Percentiles rank a stretch among this genome's conserved stretches.
Conservation (phyloP, 2,329 filamentous ascomycete species). For the Paradendryphiella salina region DNA sequence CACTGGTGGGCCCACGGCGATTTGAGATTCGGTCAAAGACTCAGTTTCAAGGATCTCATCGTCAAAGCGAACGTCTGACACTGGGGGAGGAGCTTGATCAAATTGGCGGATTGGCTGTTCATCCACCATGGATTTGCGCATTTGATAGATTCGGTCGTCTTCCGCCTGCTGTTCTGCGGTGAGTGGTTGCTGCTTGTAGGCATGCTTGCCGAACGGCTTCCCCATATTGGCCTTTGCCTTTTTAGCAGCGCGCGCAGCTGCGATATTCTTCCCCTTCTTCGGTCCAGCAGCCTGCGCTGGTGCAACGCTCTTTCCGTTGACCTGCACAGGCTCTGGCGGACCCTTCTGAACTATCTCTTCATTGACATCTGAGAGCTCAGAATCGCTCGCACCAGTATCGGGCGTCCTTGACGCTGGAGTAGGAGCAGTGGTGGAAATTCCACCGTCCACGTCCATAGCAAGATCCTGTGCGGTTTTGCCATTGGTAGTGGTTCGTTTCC, state of each 20-base stretch:
- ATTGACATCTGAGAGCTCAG: slow-evolving; percentile 45
- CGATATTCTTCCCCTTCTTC: slow-evolving; percentile 37
- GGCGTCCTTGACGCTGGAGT: slow-evolving; percentile 36
- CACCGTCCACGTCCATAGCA: slow-evolving; percentile 29
- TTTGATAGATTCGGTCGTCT: slow-evolving; percentile 29
- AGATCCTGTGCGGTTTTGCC: slow-evolving; percentile 19
- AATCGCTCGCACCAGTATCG: slow-evolving; percentile 38
- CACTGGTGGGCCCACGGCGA: slow-evolving; percentile 42
- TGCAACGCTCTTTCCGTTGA: slow-evolving; percentile 29
- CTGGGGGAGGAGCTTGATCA: slow-evolving; percentile 23
- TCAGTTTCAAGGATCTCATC: slow-evolving; percentile 45
- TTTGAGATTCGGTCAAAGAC: slow-evolving; percentile 43
- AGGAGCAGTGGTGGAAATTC: slow-evolving; percentile 31
- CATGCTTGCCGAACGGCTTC: slow-evolving; percentile 37
- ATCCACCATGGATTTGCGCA: slow-evolving; percentile 34
- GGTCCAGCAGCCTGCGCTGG: slow-evolving; percentile 17
- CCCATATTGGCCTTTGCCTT: slow-evolving; percentile 37
- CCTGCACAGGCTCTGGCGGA: slow-evolving; percentile 35
- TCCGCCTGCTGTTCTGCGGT: slow-evolving; percentile 36
- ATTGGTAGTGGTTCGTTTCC: slow-evolving; percentile 34
- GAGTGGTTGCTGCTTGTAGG: slow-evolving; percentile 34
- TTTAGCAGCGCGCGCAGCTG: slow-evolving; percentile 36
- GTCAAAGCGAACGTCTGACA: slow-evolving; percentile 44
- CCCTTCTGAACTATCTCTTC: slow-evolving; percentile 45
- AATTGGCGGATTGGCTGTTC: slow-evolving; percentile 31